Evolutionary conservation across 768 basidiomycete genomes (phyloP).

Genomic region (Tricholoma furcatifolium): DNA sequence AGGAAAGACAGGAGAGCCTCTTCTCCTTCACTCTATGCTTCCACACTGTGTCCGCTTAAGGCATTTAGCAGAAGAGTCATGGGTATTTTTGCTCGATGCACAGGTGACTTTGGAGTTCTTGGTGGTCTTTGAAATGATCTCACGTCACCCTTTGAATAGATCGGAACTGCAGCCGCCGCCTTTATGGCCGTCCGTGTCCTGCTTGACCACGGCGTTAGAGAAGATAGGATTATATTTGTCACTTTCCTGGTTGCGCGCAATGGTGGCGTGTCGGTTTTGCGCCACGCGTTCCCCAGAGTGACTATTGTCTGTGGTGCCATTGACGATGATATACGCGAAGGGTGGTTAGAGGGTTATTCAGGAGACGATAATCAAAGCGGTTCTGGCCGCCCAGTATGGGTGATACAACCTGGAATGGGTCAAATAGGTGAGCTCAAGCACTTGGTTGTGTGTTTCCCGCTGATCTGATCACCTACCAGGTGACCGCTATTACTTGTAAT

Average conservation of each 20-base stretch:
- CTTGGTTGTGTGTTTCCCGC: conserved; percentile 8
- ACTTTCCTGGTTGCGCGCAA: conserved; percentile 85
- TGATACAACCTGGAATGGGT: conserved; percentile 86
- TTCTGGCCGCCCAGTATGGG: conserved; percentile 68
- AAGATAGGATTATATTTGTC: conserved; percentile 86
- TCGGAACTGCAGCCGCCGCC: conserved; percentile 89
- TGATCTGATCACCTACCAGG: conserved; percentile 21
- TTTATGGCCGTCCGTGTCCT: conserved; percentile 96
- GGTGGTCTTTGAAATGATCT: not conserved
- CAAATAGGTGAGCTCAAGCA: conserved; percentile 57
- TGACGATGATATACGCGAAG: conserved; percentile 74
- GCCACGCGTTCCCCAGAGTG: conserved; percentile 82
- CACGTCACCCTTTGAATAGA: conserved; percentile 40
- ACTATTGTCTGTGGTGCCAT: conserved; percentile 83
- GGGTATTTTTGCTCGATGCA: conserved; percentile 88
- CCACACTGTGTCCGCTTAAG: conserved; percentile 71
- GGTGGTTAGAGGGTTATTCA: conserved; percentile 61
- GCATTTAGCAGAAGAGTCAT: conserved; percentile 62
- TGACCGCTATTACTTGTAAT: conserved; percentile 40
- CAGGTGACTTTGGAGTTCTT: conserved; percentile 52
- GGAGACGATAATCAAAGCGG: conserved; percentile 48
- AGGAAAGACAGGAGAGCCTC: conserved; percentile 78
- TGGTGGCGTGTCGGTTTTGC: conserved; percentile 77
- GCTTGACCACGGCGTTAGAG: conserved; percentile 86
- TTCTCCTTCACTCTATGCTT: conserved; percentile 79